Conservation (phyloP, 495 filamentous ascomycete species). For the Penicillium roqueforti region DNA sequence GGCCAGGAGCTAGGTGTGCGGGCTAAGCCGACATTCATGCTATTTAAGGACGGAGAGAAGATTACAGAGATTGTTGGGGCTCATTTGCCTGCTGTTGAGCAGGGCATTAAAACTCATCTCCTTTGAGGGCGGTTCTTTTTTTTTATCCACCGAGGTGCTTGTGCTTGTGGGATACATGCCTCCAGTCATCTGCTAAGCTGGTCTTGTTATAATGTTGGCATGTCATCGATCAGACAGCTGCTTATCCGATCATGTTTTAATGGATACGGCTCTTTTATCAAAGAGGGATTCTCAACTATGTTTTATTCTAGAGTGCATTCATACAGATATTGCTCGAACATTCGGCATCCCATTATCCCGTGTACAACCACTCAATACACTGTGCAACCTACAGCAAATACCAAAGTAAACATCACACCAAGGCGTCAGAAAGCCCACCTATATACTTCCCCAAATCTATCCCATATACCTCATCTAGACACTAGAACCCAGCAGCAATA, state of each 20-base stretch:
- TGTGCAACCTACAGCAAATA: not conserved
- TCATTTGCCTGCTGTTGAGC: constrained; percentile 40
- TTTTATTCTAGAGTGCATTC: not conserved
- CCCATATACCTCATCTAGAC: not conserved
- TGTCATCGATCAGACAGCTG: not conserved
- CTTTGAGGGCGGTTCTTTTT: not conserved
- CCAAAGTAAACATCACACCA: not conserved
- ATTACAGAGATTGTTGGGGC: constrained; percentile 68
- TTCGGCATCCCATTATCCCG: not conserved
- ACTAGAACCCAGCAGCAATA: constrained; percentile 19
- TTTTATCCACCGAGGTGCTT: not conserved
- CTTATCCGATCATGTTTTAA: not conserved
- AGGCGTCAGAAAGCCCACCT: not conserved
- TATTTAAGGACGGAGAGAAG: constrained; percentile 71
- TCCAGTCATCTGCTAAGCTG: not conserved
- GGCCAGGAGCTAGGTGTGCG: constrained; percentile 70
- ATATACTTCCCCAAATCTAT: not conserved
- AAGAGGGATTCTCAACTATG: not conserved
- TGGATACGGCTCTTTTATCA: not conserved
- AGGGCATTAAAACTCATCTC: constrained; percentile 7
- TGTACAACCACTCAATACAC: not conserved
- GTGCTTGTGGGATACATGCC: not conserved
- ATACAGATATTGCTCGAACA: not conserved
- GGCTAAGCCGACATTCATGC: constrained; percentile 84
- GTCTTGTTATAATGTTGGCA: not conserved